These are phyloP conservation scores for Cyclotella sp. DNA, from an alignment of 108 stramenopile species.

Conservation along the genomic window DNA sequence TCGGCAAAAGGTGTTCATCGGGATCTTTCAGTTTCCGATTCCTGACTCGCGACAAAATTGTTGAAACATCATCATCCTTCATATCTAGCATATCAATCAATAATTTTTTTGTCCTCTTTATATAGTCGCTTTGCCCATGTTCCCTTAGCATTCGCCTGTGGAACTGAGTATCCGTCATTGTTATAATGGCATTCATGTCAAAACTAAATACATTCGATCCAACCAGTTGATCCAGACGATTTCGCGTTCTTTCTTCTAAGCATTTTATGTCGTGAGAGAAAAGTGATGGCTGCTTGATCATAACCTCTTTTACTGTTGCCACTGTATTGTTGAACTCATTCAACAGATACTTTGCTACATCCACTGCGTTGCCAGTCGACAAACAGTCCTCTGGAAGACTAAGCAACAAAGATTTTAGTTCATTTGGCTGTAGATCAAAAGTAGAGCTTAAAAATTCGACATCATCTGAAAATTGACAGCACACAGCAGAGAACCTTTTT, in stretches of 20 bases:
- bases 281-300: neutral
- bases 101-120: conserved; percentile 1
- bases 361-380: neutral
- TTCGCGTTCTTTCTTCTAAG: neutral
- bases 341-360: neutral
- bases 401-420: neutral
- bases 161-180: conserved; percentile 12
- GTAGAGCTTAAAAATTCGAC: neutral
- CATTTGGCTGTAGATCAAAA: conserved; percentile 7
- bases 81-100: conserved; percentile 10
- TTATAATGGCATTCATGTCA: neutral
- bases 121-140: neutral
- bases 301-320: neutral
- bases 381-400: neutral
- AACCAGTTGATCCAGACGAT: neutral
- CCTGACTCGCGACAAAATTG: conserved; percentile 3
- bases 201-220: neutral
- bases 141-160: neutral
- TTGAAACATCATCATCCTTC: conserved; percentile 4
- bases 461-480: neutral
- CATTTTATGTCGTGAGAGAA: neutral
- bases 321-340: neutral
- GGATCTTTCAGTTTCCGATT: conserved; percentile 8
- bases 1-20: conserved; percentile 53
- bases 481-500: neutral